Conservation (phyloP, 805 yeast species). For the Zygotorulaspora sp. region DNA sequence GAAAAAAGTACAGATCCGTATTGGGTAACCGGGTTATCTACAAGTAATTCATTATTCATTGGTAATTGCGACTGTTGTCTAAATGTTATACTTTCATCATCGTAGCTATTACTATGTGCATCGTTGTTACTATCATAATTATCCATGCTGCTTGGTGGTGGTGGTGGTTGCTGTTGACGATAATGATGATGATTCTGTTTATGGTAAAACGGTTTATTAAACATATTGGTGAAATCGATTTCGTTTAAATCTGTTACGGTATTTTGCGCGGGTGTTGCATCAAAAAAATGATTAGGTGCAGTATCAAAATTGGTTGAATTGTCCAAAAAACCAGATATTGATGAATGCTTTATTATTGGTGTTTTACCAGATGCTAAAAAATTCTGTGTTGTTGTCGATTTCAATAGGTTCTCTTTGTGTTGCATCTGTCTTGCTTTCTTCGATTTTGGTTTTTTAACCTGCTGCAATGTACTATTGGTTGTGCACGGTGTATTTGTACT, state of each 20-base stretch:
- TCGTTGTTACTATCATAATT: background rate
- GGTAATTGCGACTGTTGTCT: background rate
- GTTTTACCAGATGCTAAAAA: conserved; percentile 13
- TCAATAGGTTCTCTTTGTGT: conserved; percentile 17
- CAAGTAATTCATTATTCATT: background rate
- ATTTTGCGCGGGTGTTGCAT: conserved; percentile 6
- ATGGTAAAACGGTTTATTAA: conserved; percentile 25
- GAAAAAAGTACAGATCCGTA: conserved; percentile 5
- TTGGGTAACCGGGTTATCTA: background rate
- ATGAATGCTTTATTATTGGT: conserved; percentile 10
- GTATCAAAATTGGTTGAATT: conserved; percentile 4
- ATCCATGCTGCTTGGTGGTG: background rate
- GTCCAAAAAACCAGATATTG: conserved; percentile 10
- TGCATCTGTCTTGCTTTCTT: conserved; percentile 11
- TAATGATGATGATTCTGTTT: conserved; percentile 8
- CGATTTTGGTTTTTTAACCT: conserved; percentile 17
- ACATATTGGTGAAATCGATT: conserved; percentile 35
- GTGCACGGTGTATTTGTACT: conserved; percentile 3
- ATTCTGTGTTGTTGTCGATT: conserved; percentile 20
- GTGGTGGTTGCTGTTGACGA: conserved; percentile 1
- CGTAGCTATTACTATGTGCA: background rate
- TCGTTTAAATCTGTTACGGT: conserved; percentile 25
- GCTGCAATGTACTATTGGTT: conserved; percentile 3
- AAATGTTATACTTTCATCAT: background rate
- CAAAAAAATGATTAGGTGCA: conserved; percentile 3